Base-by-base conservation (phyloP, 2,329 filamentous ascomycete species). In the Aspergillus pseudoglaucus region DNA sequence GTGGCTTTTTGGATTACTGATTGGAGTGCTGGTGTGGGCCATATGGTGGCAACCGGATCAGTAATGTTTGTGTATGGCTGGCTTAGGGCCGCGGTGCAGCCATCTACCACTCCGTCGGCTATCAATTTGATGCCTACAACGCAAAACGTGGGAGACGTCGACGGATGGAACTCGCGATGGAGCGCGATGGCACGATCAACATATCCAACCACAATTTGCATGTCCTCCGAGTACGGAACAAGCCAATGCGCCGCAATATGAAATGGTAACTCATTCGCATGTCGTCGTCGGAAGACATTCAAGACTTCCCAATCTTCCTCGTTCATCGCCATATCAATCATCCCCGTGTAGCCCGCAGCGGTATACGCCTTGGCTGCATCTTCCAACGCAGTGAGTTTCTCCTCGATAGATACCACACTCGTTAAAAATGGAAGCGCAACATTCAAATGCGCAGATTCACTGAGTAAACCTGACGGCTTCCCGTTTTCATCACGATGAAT, bases 281-380 rank as follows among this genome's bases (percentile, higher is more conserved):
- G 54, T 8, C 33, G 33, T 9, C 17, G 33, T n/a, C 63, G 65
- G 18, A 75, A 61, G 5, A 65, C 58, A 3, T 70, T 59, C 18
- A 77, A 55, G 0, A 73, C 65, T 39, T 69, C 69, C 75, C 75
- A 78, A 1, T 66, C 65, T 18, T 65, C 64, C 30, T 77, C 74
- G 46, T 77, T 73, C 73, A 76, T 77, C 17, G 74, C 75, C 75
- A 77, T 77, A 42, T 77, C 75, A 6, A 77, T 66, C 32, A 75
- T 60, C 2, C 74, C 73, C 0, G 75, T 77, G 47, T 73, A 75
- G 1, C 75, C 75, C 0, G 68, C 68, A 0, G 65, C 59, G 23
- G 70, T 71, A 48, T 76, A 77, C 8, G 68, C 65, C 0, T 57
- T 52, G 41, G 75, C 64, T 0, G 72, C 75, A 2, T 66, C 60